Percentiles rank a stretch among this genome's conserved stretches.
Conservation (phyloP, 371 early-diverging fungal genomes). For the Quaeritorhiza haematococci region DNA sequence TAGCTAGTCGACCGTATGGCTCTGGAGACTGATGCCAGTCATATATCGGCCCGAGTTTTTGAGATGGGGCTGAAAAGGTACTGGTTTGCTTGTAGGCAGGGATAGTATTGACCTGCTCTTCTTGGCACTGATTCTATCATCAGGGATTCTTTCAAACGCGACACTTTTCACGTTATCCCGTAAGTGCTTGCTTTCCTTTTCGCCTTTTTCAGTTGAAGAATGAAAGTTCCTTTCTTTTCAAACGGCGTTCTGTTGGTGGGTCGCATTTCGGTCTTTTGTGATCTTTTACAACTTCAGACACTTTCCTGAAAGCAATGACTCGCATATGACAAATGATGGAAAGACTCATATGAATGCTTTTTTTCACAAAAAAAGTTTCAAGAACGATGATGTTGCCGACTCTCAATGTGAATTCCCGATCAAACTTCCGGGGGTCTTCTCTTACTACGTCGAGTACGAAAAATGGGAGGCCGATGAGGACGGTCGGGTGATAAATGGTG, state of each 20-base stretch:
- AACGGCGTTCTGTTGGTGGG: not conserved
- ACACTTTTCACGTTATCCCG: too few species aligned
- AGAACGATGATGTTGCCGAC: slow-evolving; percentile 37
- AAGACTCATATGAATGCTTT: too few species aligned
- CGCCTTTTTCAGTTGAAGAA: not conserved
- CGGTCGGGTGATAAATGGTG: slow-evolving; percentile 15
- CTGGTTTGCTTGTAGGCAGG: not conserved
- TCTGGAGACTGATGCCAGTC: too few species aligned
- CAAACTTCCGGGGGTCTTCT: slow-evolving; percentile 71
- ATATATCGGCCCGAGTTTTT: not conserved
- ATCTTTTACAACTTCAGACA: too few species aligned
- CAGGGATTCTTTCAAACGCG: too few species aligned
- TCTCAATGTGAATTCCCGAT: slow-evolving; percentile 68
- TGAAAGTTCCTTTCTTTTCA: not conserved
- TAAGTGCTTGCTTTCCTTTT: not conserved
- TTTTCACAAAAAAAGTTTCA: slow-evolving; percentile 13
- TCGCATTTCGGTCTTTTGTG: not conserved
- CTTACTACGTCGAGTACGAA: slow-evolving; percentile 75
- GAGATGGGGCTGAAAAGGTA: not conserved
- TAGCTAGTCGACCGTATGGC: not conserved
- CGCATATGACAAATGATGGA: too few species aligned
- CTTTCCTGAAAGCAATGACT: too few species aligned
- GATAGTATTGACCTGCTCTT: not conserved
- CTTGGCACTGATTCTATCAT: too few species aligned
- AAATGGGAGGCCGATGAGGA: slow-evolving; percentile 11